A percentile compares a stretch with the other conserved stretches of the same genome.
Evolutionary conservation across 106 monocot species (phyloP).

Genomic region (Gastrodia elata): DNA sequence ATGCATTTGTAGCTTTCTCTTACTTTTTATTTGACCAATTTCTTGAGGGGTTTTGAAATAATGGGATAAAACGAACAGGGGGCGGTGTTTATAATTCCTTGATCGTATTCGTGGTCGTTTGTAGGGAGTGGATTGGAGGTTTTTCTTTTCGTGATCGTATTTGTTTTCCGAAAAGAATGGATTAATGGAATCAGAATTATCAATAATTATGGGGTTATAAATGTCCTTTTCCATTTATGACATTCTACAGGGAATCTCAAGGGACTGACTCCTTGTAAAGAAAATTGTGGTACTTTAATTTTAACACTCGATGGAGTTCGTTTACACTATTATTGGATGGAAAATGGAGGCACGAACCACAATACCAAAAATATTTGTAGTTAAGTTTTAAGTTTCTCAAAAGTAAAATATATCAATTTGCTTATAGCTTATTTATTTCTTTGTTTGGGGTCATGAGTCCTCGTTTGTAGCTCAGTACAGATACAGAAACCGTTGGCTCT

Average conservation of each 20-base stretch:
- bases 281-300: no score
- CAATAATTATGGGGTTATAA: background rate
- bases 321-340: background rate
- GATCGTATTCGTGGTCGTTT: conserved; percentile 1
- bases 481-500: background rate
- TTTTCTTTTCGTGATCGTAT: no score
- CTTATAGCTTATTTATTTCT: background rate
- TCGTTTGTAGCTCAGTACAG: background rate
- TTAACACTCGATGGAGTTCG: no score
- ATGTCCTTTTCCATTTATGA: background rate
- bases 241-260: background rate
- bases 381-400: background rate
- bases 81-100: background rate
- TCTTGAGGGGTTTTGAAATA: background rate
- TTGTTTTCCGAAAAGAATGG: background rate
- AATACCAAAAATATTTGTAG: background rate
- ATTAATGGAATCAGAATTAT: background rate
- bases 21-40: background rate
- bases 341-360: background rate
- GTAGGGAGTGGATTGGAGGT: background rate
- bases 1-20: background rate
- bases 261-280: background rate
- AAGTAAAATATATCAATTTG: background rate
- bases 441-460: background rate
- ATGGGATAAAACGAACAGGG: background rate